Conservation (phyloP, 1,284 basidiomycete species). For the Trichosporon ovoides region DNA sequence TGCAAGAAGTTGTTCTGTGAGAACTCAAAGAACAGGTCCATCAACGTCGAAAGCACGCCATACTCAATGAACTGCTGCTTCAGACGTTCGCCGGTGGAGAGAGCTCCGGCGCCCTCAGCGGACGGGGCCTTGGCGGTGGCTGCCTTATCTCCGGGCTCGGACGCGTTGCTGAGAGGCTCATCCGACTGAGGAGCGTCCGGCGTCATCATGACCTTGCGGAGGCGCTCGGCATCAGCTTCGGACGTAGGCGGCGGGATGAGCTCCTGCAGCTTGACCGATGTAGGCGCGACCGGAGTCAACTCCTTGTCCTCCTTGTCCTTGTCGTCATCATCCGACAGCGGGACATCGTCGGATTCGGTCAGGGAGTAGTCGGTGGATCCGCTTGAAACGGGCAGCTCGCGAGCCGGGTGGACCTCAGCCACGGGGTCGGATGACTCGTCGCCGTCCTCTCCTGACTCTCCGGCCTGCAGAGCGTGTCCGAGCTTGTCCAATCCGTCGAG, state of each 20-base stretch:
- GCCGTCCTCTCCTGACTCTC: conserved; percentile 45
- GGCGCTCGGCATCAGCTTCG: conserved; percentile 33
- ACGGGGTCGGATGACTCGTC: conserved; percentile 53
- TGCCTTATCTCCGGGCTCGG: conserved; percentile 23
- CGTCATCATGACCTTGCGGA: conserved; percentile 34
- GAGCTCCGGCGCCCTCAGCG: conserved; percentile 8
- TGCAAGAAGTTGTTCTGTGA: conserved; percentile 99
- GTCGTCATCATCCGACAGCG: conserved; percentile 60
- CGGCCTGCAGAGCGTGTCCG: conserved; percentile 65
- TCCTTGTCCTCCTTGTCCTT: conserved; percentile 70
- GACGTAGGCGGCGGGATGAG: conserved; percentile 35
- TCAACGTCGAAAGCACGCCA: conserved; percentile 64
- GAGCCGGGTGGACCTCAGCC: conserved; percentile 56
- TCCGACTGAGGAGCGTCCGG: background rate
- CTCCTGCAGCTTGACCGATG: background rate
- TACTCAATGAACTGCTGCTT: conserved; percentile 70
- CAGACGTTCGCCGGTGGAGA: conserved; percentile 62
- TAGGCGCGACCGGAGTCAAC: conserved; percentile 54
- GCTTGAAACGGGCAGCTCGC: conserved; percentile 64
- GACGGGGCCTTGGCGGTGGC: background rate
- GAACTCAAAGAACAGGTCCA: conserved; percentile 90
- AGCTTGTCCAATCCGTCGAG: conserved; percentile 72
- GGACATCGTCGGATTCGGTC: conserved; percentile 63
- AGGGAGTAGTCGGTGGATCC: conserved; percentile 50
- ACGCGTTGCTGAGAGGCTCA: conserved; percentile 8